Conservation (phyloP, 768 basidiomycete species). For the Collybia mongolica region DNA sequence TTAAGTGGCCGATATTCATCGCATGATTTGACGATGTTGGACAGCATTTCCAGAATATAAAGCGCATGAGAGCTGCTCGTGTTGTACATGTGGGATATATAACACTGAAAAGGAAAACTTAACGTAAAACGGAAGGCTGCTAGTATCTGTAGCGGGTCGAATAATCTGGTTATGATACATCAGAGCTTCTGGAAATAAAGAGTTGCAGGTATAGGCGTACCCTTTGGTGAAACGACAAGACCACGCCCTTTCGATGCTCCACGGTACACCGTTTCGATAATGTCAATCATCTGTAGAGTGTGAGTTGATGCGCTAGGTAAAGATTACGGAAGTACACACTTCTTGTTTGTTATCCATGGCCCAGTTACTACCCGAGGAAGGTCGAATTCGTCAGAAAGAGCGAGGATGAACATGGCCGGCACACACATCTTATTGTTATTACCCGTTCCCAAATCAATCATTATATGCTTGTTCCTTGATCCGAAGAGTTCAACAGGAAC, state of each 20-base stretch:
- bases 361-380: conserved; percentile 74
- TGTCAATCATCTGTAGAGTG: conserved; percentile 79
- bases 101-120: no score
- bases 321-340: conserved; percentile 37
- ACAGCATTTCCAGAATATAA: no score
- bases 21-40: no score
- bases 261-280: conserved; percentile 97
- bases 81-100: no score
- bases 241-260: conserved; percentile 97
- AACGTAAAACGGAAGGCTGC: no score
- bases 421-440: conserved; percentile 99
- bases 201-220: conserved; percentile 34
- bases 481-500: conserved; percentile 7
- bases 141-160: conserved; percentile 44
- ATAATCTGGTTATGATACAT: conserved; percentile 29
- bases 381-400: neutral
- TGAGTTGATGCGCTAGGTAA: conserved; percentile 1
- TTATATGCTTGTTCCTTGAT: conserved; percentile 94
- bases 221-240: conserved; percentile 96
- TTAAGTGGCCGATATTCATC: no score
- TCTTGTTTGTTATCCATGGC: conserved; percentile 99
- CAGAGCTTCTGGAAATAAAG: neutral
- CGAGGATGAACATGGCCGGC: neutral
- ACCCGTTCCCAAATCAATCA: conserved; percentile 99
- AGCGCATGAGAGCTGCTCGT: no score